Conservation (phyloP, 1,284 basidiomycete genomes). For the Inonotus obliquus region DNA sequence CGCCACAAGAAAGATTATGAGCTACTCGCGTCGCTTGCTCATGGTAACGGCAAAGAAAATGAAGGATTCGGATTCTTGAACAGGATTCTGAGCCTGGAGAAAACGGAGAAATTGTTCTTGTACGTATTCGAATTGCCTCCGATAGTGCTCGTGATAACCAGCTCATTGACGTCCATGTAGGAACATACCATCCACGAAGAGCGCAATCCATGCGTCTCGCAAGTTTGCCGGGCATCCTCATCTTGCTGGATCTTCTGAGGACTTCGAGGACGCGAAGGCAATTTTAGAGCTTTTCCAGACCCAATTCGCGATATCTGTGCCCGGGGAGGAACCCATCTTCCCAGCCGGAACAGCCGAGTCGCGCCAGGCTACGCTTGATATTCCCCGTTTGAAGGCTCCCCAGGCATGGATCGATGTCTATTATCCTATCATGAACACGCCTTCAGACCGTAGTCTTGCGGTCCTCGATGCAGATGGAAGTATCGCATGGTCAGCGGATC, state of each 20-base stretch:
- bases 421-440: constrained; percentile 79
- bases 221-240: constrained; percentile 66
- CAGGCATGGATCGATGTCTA: constrained; percentile 79
- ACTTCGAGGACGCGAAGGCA: constrained; percentile 59
- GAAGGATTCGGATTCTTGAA: background rate
- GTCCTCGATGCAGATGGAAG: constrained; percentile 52
- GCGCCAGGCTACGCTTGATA: constrained; percentile 54
- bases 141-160: background rate
- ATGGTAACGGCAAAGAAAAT: background rate
- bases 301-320: constrained; percentile 48
- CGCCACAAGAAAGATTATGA: background rate
- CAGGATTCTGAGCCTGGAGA: background rate
- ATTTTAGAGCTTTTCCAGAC: constrained; percentile 61
- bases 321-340: constrained; percentile 49
- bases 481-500: constrained; percentile 64
- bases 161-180: constrained; percentile 29
- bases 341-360: constrained; percentile 61
- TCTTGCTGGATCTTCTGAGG: constrained; percentile 62
- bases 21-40: background rate
- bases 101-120: constrained; percentile 24
- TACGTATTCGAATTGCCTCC: constrained; percentile 6
- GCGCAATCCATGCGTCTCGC: constrained; percentile 52
- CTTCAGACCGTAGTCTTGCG: constrained; percentile 56
- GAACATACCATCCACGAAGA: constrained; percentile 51
- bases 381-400: constrained; percentile 44